Evolutionary conservation across 176 grass and related monocot species (phyloP).

Genomic region (Alloteropsis semialata): DNA sequence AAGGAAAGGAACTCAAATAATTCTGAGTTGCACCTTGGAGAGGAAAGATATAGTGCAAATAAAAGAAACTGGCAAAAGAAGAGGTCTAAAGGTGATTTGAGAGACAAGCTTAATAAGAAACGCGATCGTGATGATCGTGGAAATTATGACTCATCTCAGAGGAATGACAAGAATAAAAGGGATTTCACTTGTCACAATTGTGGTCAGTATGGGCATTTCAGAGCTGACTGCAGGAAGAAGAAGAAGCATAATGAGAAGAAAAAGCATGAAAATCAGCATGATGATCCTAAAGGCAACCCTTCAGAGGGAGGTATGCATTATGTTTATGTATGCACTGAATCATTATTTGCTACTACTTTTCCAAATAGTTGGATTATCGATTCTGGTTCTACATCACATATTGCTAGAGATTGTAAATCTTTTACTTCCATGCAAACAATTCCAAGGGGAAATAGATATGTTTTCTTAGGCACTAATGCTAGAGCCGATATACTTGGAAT

Average conservation of each 20-base stretch:
- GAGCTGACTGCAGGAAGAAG: neutral
- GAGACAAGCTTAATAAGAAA: no score
- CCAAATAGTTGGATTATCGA: neutral
- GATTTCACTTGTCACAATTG: neutral
- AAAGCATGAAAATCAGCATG: neutral
- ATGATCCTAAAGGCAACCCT: no score
- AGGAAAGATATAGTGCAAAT: neutral
- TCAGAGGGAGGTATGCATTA: neutral
- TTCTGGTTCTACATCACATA: neutral
- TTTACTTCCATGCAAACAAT: neutral
- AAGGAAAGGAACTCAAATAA: neutral
- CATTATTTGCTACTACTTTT: neutral
- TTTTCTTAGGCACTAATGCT: neutral
- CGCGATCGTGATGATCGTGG: no score
- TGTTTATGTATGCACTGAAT: neutral
- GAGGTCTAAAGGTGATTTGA: no score
- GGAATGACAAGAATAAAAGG: no score
- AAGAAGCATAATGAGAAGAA: neutral
- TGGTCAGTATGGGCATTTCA: neutral
- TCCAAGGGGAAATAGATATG: neutral
- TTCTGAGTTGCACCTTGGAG: neutral
- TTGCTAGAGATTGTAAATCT: neutral
- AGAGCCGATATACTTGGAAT: neutral
- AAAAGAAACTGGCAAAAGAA: neutral
- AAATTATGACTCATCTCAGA: no score